Base-by-base conservation (phyloP, 192 early-diverging fungal genomes). In the Podila epigama region DNA sequence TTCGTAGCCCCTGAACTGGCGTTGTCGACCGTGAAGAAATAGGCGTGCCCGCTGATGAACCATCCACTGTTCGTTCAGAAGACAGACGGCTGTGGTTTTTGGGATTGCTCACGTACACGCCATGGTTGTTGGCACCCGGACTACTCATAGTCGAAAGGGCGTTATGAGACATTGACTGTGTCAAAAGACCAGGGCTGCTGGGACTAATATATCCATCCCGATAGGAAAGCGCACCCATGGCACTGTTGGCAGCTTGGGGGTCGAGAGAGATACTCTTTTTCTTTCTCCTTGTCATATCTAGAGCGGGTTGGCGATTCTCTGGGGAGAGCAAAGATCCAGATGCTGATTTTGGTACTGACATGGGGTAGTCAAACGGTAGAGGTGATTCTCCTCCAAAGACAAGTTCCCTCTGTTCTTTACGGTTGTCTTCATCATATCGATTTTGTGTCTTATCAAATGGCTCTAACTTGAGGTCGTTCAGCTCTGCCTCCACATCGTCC, bases 231-330 rank as follows among this genome's bases (percentile, higher is more conserved):
- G 5, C 40, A 3, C 66, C 66, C 61, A 77, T 77, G 16, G 64
- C 51, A 28, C 65, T 66, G 37, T 77, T 77, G 18, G 73, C 73
- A 10, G 66, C 66, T 32, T 77, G 59, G 7, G 73, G 73, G 52
- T 77, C 73, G 31, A 77, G 5, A 0, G 73, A 77, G 31, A 77
- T 77, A n/a, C 73, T 77, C 61, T 77, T 77, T 33, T 64, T 77
- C 51, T 62, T 68, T 29, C 66, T 66, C 39, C 66, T 68, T 10
- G 41, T 32, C 50, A 53, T 57, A 25, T 77, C 73, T 50, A 63
- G 36, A 16, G 56, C 48, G 6, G 66, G 63, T 3, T 20, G 12
- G 18, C 51, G 27, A 25, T 55, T 40, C 4, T 60, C 65, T 0
- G 41, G 41, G 3, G 61, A 11, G 15, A 68, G 35, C 1, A 63